Percentiles rank a stretch among this genome's conserved stretches.
phyloP scores from a whole-genome alignment of 257 asterid species.

The Pogostemon cablin region DNA sequence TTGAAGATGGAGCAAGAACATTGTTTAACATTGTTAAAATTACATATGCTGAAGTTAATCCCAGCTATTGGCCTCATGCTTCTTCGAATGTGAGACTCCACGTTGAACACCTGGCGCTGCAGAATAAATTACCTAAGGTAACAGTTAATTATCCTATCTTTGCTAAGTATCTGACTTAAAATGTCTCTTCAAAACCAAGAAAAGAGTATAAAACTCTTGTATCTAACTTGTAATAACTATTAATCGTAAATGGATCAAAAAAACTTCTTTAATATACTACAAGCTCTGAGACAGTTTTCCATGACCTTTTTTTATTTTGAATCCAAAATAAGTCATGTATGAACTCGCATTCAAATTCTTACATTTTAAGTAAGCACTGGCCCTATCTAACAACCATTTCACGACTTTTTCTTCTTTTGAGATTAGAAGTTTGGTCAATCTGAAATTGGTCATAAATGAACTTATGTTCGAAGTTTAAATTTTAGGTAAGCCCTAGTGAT shows the following conservation, averaged over 20 bases:
- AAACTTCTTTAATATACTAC: not conserved
- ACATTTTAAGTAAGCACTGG: too few relatives aligned
- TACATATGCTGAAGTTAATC: constrained; percentile 79
- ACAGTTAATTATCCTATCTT: constrained; percentile 17
- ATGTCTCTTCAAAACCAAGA: not conserved
- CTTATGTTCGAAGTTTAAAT: too few relatives aligned
- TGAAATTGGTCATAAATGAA: too few relatives aligned
- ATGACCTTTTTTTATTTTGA: too few relatives aligned
- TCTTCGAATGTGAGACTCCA: constrained; percentile 94
- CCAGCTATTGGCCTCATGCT: constrained; percentile 78
- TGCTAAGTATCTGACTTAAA: not conserved
- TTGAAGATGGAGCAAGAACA: constrained; percentile 79
- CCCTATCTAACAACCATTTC: too few relatives aligned
- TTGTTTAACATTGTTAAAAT: constrained; percentile 77
- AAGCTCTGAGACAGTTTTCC: not conserved
- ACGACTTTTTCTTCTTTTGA: too few relatives aligned
- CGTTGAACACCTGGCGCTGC: constrained; percentile 80
- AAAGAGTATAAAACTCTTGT: constrained; percentile 14
- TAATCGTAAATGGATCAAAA: not conserved
- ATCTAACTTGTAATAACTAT: not conserved
- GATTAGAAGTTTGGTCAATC: too few relatives aligned
- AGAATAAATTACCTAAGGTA: constrained; percentile 87
- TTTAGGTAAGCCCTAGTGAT: not conserved
- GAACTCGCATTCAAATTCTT: too few relatives aligned
- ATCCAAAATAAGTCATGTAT: too few relatives aligned